A percentile compares a stretch with the other conserved stretches of the same genome.
Evolutionary conservation across 371 early-diverging fungal species (phyloP).

Genomic region (Mortierella sp.): DNA sequence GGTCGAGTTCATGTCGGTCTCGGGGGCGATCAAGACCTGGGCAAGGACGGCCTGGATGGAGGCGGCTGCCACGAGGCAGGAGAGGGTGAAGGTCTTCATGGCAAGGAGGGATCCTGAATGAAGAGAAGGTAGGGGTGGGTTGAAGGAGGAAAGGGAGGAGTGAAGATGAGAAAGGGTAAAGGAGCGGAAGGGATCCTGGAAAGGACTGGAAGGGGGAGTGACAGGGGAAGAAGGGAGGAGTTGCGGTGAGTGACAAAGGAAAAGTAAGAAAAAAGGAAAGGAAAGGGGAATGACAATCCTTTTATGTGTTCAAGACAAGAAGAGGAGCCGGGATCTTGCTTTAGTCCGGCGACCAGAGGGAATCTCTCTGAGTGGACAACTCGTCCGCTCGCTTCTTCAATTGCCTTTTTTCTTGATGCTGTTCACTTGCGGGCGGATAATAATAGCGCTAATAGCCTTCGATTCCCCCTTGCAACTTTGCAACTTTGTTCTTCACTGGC

Average conservation of each 20-base stretch:
- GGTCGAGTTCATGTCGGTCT: slow-evolving; percentile 50
- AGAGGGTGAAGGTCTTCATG: slow-evolving; percentile 45
- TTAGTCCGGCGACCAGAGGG: slow-evolving; percentile 6
- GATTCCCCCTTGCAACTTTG: background rate
- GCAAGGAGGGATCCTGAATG: background rate
- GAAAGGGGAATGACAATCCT: slow-evolving; percentile 19
- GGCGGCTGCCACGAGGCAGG: slow-evolving; percentile 52
- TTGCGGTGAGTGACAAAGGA: slow-evolving; percentile 2
- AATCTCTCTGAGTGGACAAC: background rate
- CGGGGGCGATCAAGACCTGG: slow-evolving; percentile 55
- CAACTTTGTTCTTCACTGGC: slow-evolving; percentile 5
- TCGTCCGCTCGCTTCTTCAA: background rate
- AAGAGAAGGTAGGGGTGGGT: background rate
- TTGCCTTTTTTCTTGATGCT: background rate
- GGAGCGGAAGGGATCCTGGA: slow-evolving; percentile 31
- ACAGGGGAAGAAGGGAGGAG: slow-evolving; percentile 1
- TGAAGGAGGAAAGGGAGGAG: background rate
- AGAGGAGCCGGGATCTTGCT: slow-evolving; percentile 29
- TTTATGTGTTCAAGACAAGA: slow-evolving; percentile 20
- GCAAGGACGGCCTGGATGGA: slow-evolving; percentile 48
- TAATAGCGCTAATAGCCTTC: slow-evolving; percentile 1
- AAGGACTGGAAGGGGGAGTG: slow-evolving; percentile 19
- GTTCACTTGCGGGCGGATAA: background rate
- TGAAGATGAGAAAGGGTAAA: slow-evolving; percentile 20
- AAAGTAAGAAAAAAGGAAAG: slow-evolving; percentile 10